A percentile compares a stretch with the other conserved stretches of the same genome.
phyloP scores from a whole-genome alignment of 805 yeast genomes.

The Clavispora santaluciae region DNA sequence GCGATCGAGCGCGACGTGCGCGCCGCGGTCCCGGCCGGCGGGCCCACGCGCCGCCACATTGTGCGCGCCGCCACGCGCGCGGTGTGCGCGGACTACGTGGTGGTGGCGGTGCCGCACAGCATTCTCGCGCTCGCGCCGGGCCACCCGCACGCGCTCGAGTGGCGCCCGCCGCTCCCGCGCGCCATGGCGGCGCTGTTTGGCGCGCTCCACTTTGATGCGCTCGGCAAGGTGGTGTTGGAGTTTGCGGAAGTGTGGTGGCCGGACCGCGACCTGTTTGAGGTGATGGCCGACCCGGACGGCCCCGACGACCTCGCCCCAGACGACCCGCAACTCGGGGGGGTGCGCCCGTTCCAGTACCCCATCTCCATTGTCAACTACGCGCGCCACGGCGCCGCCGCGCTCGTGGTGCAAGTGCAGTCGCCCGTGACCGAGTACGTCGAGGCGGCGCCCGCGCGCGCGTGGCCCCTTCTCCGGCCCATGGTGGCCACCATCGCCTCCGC shows the following conservation, averaged over 20 bases:
- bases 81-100: conserved; percentile 47
- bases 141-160: conserved; percentile 45
- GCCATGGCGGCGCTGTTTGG: conserved; percentile 39
- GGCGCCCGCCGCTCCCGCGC: conserved; percentile 53
- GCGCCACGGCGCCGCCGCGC: conserved; percentile 27
- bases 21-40: too few relatives aligned
- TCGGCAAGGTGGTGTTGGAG: conserved; percentile 72
- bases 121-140: conserved; percentile 42
- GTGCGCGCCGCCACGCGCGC: conserved; percentile 27
- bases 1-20: conserved; percentile 29
- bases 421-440: conserved; percentile 64
- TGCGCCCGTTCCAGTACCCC: conserved; percentile 56
- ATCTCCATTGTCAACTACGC: conserved; percentile 56
- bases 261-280: conserved; percentile 19
- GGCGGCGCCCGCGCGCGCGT: conserved; percentile 45
- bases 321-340: conserved; percentile 43
- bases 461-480: conserved; percentile 56
- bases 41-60: conserved; percentile 20
- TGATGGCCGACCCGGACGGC: conserved; percentile 10
- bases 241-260: conserved; percentile 64
- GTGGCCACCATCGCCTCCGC: conserved; percentile 21
- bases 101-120: conserved; percentile 78
- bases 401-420: conserved; percentile 66
- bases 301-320: conserved; percentile 11
- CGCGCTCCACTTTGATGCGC: conserved; percentile 54